Evolutionary conservation across 805 yeast genomes (phyloP).

Genomic region (Maudiozyma saulgeensis): DNA sequence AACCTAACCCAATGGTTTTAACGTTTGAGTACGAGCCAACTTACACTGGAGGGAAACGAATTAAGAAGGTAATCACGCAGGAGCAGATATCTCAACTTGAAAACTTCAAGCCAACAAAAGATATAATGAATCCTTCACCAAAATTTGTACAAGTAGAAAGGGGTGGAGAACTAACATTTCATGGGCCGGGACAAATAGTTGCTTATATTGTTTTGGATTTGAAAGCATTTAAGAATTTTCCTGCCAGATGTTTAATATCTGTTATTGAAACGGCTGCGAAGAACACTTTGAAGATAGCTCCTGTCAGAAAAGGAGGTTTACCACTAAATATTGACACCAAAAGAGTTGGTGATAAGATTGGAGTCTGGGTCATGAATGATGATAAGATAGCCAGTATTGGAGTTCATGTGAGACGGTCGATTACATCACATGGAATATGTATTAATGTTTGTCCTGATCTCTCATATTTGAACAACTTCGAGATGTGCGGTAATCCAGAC

Average conservation of each 20-base stretch:
- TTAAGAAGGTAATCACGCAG: constrained; percentile 41
- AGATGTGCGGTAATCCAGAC: constrained; percentile 78
- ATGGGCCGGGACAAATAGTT: constrained; percentile 91
- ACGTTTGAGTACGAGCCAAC: constrained; percentile 82
- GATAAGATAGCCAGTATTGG: constrained; percentile 79
- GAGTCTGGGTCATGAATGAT: constrained; percentile 66
- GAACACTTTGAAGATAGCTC: constrained; percentile 30
- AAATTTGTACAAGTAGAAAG: constrained; percentile 68
- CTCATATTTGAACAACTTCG: constrained; percentile 56
- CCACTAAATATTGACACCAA: neutral
- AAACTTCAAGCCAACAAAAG: constrained; percentile 12
- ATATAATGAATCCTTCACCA: constrained; percentile 35
- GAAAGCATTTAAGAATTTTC: constrained; percentile 43
- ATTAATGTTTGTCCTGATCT: constrained; percentile 71
- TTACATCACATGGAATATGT: constrained; percentile 86
- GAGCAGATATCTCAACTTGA: constrained; percentile 20
- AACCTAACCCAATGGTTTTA: constrained; percentile 58
- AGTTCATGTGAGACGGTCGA: constrained; percentile 69
- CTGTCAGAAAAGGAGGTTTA: constrained; percentile 1
- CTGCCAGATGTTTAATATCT: constrained; percentile 57
- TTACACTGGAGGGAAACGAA: constrained; percentile 86
- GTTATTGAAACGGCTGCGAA: constrained; percentile 52
- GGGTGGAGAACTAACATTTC: constrained; percentile 96
- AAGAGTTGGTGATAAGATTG: constrained; percentile 59
- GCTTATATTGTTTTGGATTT: constrained; percentile 74